Conservation (phyloP, 2,329 filamentous ascomycete genomes). For the Pochonia chlamydosporia region DNA sequence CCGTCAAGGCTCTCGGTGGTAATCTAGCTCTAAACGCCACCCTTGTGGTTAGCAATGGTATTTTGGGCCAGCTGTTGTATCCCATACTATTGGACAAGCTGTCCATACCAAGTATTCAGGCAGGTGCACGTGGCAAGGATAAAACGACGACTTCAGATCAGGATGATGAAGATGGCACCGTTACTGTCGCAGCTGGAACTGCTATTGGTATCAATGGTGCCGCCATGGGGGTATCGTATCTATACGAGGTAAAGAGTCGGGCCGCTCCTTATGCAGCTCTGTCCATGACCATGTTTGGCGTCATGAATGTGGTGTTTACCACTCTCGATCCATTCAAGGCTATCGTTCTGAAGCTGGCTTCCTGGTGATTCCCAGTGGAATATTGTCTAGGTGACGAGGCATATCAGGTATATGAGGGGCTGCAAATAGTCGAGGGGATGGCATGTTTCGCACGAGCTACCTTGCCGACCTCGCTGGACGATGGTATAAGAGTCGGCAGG, state of each 20-base stretch:
- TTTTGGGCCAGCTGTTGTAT: constrained; percentile 35
- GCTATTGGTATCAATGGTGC: constrained; percentile 53
- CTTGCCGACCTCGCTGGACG: not conserved
- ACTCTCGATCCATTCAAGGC: constrained; percentile 39
- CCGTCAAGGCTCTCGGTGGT: constrained; percentile 37
- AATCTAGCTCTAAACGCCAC: constrained; percentile 42
- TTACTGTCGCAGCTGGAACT: constrained; percentile 43
- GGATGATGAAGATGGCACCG: constrained; percentile 19
- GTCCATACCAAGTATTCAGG: constrained; percentile 12
- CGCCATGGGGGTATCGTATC: constrained; percentile 53
- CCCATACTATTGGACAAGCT: constrained; percentile 27
- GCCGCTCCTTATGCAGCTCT: constrained; percentile 51
- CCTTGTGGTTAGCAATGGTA: constrained; percentile 46
- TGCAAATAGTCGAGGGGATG: not conserved
- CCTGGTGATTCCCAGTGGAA: not conserved
- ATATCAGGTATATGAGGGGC: not conserved
- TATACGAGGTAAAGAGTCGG: constrained; percentile 47
- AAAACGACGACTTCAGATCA: not conserved
- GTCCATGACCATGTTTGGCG: constrained; percentile 52
- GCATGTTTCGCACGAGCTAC: not conserved
- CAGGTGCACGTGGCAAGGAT: not conserved
- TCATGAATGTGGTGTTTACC: constrained; percentile 49
- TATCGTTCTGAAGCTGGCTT: constrained; percentile 29
- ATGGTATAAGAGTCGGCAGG: too few species aligned
- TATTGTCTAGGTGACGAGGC: not conserved